Evolutionary conservation across 2,329 filamentous ascomycete genomes (phyloP).

Genomic region (Talaromyces sp.): DNA sequence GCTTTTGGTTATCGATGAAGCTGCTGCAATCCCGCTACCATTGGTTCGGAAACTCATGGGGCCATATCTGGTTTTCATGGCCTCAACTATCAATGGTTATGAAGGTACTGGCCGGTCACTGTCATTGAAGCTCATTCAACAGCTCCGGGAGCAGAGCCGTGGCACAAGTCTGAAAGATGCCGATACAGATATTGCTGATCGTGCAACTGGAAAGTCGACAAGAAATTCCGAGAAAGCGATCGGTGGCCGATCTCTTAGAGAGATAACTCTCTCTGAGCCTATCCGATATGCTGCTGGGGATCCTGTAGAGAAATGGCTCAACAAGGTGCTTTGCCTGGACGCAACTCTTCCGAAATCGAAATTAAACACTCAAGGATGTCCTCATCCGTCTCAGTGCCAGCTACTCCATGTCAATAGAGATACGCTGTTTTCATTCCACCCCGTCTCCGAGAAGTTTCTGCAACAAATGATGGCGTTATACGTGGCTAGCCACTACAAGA

Average conservation of each 20-base stretch:
- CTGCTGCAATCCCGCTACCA: slow-evolving; percentile 90
- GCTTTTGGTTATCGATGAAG: slow-evolving; percentile 92
- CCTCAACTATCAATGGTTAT: slow-evolving; percentile 97
- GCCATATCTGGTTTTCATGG: slow-evolving; percentile 97
- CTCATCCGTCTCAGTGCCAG: slow-evolving; percentile 86
- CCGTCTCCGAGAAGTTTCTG: slow-evolving; percentile 92
- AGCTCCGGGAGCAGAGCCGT: slow-evolving; percentile 87
- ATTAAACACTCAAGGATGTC: slow-evolving; percentile 69
- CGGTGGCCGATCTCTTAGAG: slow-evolving; percentile 74
- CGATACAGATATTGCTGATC: slow-evolving; percentile 67
- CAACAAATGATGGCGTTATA: slow-evolving; percentile 98
- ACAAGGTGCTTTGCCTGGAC: slow-evolving; percentile 87
- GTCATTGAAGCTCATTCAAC: slow-evolving; percentile 93
- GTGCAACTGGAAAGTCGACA: slow-evolving; percentile 68
- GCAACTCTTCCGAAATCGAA: slow-evolving; percentile 79
- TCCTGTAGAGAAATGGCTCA: slow-evolving; percentile 92
- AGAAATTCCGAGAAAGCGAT: slow-evolving; percentile 59
- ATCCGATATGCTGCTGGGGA: slow-evolving; percentile 93
- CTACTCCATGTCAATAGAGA: slow-evolving; percentile 93
- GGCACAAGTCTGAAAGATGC: slow-evolving; percentile 52
- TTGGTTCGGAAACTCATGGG: slow-evolving; percentile 92
- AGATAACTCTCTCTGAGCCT: slow-evolving; percentile 88
- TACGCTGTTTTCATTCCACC: slow-evolving; percentile 96
- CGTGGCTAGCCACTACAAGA: slow-evolving; percentile 96
- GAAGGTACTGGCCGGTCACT: slow-evolving; percentile 94